Conservation (phyloP, 2,329 filamentous ascomycete species). For the Coleophoma cylindrospora region DNA sequence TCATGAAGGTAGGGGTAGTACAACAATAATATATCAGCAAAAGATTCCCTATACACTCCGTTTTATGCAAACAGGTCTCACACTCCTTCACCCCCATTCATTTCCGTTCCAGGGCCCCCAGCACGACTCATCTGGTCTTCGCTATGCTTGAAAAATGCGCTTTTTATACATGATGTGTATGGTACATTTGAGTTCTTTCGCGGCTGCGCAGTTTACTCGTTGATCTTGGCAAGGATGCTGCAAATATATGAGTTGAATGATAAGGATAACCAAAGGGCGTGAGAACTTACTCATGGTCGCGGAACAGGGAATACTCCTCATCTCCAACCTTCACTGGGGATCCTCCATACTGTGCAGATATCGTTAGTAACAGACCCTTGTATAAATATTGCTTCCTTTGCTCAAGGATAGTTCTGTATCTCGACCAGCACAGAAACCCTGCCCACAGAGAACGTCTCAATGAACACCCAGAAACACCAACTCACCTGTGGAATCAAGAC, state of each 20-base stretch:
- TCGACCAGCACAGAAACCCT: too few relatives aligned
- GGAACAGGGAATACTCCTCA: slow-evolving; percentile 92
- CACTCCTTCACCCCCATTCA: too few relatives aligned
- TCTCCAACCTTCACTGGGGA: slow-evolving; percentile 96
- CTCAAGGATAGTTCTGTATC: too few relatives aligned
- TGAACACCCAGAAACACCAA: slow-evolving; percentile 12
- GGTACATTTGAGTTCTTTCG: slow-evolving; percentile 11
- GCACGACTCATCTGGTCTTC: not conserved
- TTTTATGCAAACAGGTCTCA: not conserved
- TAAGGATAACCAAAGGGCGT: not conserved
- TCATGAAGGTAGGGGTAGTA: not conserved
- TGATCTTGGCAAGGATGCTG: slow-evolving; percentile 98
- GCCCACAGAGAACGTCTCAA: not conserved
- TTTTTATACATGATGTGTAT: slow-evolving; percentile 16
- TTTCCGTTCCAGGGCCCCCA: too few relatives aligned
- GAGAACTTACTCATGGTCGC: slow-evolving; percentile 87
- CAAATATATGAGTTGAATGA: not conserved
- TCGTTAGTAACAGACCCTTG: too few relatives aligned
- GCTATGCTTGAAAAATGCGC: slow-evolving; percentile 13
- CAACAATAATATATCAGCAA: not conserved
- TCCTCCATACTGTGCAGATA: slow-evolving; percentile 68
- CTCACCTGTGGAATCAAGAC: slow-evolving; percentile 92
- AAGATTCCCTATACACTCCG: not conserved
- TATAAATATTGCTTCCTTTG: too few relatives aligned
- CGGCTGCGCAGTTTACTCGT: slow-evolving; percentile 62